Percentiles rank a stretch among this genome's conserved stretches.
phyloP scores from a whole-genome alignment of 495 filamentous ascomycete genomes.

The Thozetella sp. region DNA sequence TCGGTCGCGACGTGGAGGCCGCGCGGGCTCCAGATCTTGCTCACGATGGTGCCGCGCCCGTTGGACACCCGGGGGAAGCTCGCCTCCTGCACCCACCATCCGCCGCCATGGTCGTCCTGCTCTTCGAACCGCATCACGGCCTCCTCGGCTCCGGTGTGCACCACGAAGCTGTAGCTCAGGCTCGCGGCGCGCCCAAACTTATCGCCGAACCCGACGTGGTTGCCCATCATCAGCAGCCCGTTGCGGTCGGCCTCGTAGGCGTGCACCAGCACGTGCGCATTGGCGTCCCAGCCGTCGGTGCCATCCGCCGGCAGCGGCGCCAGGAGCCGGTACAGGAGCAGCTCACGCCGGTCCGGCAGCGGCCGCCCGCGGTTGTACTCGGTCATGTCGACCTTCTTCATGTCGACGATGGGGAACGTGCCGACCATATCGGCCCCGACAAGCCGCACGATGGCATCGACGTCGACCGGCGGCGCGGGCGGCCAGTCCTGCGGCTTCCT shows the following conservation, averaged over 20 bases:
- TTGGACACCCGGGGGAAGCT: constrained; percentile 56
- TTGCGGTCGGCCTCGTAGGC: constrained; percentile 72
- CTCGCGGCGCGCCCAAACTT: constrained; percentile 56
- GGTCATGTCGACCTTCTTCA: constrained; percentile 65
- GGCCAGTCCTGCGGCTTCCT: constrained; percentile 35
- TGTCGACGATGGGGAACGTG: constrained; percentile 59
- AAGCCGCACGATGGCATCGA: constrained; percentile 21
- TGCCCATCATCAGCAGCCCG: constrained; percentile 62
- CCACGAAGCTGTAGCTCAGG: constrained; percentile 62
- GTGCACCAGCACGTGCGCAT: constrained; percentile 65
- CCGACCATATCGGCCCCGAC: constrained; percentile 29
- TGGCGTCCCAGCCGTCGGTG: constrained; percentile 29
- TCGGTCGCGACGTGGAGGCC: constrained; percentile 64
- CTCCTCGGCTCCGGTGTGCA: constrained; percentile 54
- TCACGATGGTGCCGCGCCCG: constrained; percentile 62
- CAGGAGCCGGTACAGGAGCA: constrained; percentile 59
- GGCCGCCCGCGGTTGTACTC: constrained; percentile 51
- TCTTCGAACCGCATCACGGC: constrained; percentile 33
- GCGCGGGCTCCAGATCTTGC: constrained; percentile 63
- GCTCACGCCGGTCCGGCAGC: constrained; percentile 58
- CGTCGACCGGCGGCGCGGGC: constrained; percentile 41
- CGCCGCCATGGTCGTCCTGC: constrained; percentile 30
- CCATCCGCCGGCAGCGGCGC: constrained; percentile 32
- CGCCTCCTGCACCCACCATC: constrained; percentile 73
- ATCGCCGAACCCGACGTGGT: constrained; percentile 57